Evolutionary conservation across 768 basidiomycete genomes (phyloP), one percentile per base, ranked within the genome.

Genomic region (Hypholoma fasciculare): DNA sequence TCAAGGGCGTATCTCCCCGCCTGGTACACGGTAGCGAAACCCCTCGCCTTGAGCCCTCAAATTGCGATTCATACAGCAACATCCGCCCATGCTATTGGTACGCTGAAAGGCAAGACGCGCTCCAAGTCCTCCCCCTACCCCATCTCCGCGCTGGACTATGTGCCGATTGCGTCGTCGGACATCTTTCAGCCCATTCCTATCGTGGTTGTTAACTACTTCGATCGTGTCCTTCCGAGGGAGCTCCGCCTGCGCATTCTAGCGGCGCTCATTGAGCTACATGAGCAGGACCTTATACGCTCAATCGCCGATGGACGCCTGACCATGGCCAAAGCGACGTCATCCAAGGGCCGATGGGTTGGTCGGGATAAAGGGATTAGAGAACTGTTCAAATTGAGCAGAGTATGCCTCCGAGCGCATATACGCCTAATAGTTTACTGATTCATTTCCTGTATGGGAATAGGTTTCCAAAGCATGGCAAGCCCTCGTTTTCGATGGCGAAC

Each of bases 401-500:
- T 96, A 72, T 73, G 86, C 76, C 60, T 58, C 62, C 52, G 47
- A 57, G 57, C 55, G 44, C 38, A 43, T 1, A 56, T 60, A 52
- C 53, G 56, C 16, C 38, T 34, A 54, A 50, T 49, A 36, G 39
- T 46, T 43, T 43, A 51, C 44, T 47, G 50, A 26, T 34, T 34
- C 36, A 30, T 56, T 59, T 64, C 61, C 42, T 42, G 43, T 46
- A 34, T 61, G 30, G 54, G n/a, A 46, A 39, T 55, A 94, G 90
- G 89, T 93, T 11, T 94, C 89, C 27, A 89, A 83, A 67, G 66
- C 77, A 9, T 96, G 94, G 93, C 85, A 82, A 52, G 69, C 74
- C 2, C 82, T 95, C 39, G 85, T 87, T 23, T 85, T 88, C 63
- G 94, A 96, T 69, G 94, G 94, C 13, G 90, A 94, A 65, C 78